Evolutionary conservation across 1,284 basidiomycete species (phyloP), one percentile per base, ranked within the genome.

Genomic region (Ustilago curta): DNA sequence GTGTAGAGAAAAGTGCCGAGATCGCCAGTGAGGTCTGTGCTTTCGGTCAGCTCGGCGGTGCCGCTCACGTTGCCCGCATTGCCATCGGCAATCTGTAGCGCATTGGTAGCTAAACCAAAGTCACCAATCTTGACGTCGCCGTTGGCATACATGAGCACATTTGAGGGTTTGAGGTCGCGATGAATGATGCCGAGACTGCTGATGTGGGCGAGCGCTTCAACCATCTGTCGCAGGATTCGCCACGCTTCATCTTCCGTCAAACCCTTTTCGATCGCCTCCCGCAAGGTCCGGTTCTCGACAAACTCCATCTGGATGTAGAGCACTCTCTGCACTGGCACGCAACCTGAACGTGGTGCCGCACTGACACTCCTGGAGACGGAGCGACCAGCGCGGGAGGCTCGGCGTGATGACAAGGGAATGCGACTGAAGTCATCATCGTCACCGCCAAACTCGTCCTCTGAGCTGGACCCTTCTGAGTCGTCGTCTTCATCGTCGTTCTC

Each of bases 101-200:
- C 79, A n/a, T 83, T 84, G 19, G 67, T 85, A 1, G 85, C 93
- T 18, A 97, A 88, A 37, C 95, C 95, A 83, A 97, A 97, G 85
- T 97, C 95, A 25, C 95, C 95, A 51, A 97, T 92, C 89, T 93
- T 97, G 91, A 87, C 92, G 77, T 97, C 93, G 6, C 93, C 93
- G 63, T 93, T 74, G 39, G 70, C 70, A 19, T 77, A 79, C 74
- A 84, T 81, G 44, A 84, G 66, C 4, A 84, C 81, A 51, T 84
- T 84, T 16, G 79, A 80, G 1, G 83, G 83, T 57, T 84, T 81
- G 35, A 81, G 66, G 18, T 97, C 95, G 50, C 95, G 89, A 86
- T 97, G 95, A 29, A 97, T 91, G 76, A 98, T 95, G 27, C 93
- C 92, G 50, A 93, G 88, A 29, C 90, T 77, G 91, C 16, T 92